Base-by-base conservation (phyloP, 305 asterid genomes). In the Plantago rigida region DNA sequence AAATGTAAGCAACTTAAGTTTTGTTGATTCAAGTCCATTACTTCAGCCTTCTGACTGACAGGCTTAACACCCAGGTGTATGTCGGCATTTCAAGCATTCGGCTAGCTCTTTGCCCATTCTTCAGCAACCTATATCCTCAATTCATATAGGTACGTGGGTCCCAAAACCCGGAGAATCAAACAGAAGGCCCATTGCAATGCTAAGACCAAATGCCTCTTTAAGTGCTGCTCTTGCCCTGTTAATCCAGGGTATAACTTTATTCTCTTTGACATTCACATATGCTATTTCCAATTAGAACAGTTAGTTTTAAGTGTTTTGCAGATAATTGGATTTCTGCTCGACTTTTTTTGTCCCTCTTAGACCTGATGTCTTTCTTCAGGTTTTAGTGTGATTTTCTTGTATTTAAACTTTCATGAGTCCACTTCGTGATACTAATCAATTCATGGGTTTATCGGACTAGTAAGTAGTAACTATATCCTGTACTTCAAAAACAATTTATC, bases 81-180 rank as follows among this genome's bases (percentile, higher is more conserved):
- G 96, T 68, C 73, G 97, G 68, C 81, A 79, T 77, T 91, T 91
- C 68, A 81, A 81, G 72, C 82, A 84, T 74, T 87, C 97, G 8
- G 77, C 84, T 4, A 78, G 81, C 73, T 91, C 94, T 49, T 79
- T 91, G 54, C 96, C 95, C 44, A 71, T 84, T 46, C 89, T 91
- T 63, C 87, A 86, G 61, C 72, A 79, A 50, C 95, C 97, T 54
- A 79, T 91, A 59, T 81, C 80, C 73, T 75, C 79, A 48, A 69
- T 87, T 58, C 87, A 85, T 54, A 62, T 87, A 70, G 97, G 96
- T 65, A 87, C 96, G 31, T 91, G 97, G 97, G 92, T 81, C 75
- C 96, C 97, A 0, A 78, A 78, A 77, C 81, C 88, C 71, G 96
- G 94, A 73, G 92, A 86, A 73, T 76, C 87, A 46, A 81, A 80